Conservation (phyloP, 2,329 filamentous ascomycete species). For the Epichloe coenophiala region DNA sequence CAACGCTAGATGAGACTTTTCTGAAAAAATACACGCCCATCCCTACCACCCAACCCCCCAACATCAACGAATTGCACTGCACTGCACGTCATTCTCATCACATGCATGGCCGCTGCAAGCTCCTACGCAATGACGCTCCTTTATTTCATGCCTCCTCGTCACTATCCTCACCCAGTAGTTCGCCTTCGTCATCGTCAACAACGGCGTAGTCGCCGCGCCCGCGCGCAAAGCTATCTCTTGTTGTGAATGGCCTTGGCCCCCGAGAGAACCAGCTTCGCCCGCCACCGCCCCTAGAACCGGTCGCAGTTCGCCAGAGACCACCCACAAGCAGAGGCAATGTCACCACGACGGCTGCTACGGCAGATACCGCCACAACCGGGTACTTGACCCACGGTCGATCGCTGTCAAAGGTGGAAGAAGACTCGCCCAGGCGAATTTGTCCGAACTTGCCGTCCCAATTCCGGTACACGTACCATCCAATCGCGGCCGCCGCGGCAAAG, state of each 20-base stretch:
- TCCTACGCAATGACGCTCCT: too few species aligned
- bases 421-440: slow-evolving; percentile 77
- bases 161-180: slow-evolving; percentile 83
- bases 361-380: slow-evolving; percentile 61
- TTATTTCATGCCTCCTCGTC: slow-evolving; percentile 60
- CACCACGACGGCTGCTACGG: slow-evolving; percentile 43
- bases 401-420: slow-evolving; percentile 40
- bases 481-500: slow-evolving; percentile 52
- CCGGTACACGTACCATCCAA: slow-evolving; percentile 74
- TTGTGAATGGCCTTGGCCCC: slow-evolving; percentile 64
- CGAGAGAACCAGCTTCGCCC: slow-evolving; percentile 38
- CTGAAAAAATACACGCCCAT: too few species aligned
- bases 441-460: slow-evolving; percentile 88
- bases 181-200: slow-evolving; percentile 88
- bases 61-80: too few species aligned
- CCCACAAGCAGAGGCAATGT: slow-evolving; percentile 57
- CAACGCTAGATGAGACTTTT: too few species aligned
- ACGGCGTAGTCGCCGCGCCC: slow-evolving; percentile 76
- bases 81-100: too few species aligned
- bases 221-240: slow-evolving; percentile 75
- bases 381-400: slow-evolving; percentile 70
- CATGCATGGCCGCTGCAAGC: too few species aligned
- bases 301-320: slow-evolving; percentile 57
- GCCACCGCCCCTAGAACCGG: slow-evolving; percentile 33
- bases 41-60: too few species aligned